Evolutionary conservation across 2,329 filamentous ascomycete genomes (phyloP).

Genomic region (Xylaria sp.): DNA sequence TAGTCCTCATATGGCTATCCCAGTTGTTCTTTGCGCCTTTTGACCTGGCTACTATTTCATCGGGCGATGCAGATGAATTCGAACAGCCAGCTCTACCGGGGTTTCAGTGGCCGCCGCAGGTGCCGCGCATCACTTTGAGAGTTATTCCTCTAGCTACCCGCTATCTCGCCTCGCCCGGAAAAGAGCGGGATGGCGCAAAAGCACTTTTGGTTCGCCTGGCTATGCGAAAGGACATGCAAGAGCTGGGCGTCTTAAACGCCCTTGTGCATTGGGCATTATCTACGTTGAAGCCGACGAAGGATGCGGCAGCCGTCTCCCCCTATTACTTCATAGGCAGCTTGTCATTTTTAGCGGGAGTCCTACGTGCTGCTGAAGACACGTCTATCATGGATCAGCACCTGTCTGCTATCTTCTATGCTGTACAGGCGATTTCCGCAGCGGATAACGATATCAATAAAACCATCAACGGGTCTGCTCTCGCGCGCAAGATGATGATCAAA

Average conservation of each 20-base stretch:
- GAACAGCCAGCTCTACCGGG: constrained; percentile 57
- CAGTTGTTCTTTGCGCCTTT: constrained; percentile 88
- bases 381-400: constrained; percentile 78
- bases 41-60: constrained; percentile 87
- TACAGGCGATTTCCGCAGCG: constrained; percentile 67
- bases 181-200: constrained; percentile 90
- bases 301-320: constrained; percentile 59
- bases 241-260: constrained; percentile 73
- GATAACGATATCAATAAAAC: constrained; percentile 60
- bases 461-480: constrained; percentile 78
- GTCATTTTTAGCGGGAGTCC: constrained; percentile 80
- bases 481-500: constrained; percentile 85
- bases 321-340: constrained; percentile 84
- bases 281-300: constrained; percentile 62
- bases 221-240: constrained; percentile 90
- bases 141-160: constrained; percentile 76
- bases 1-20: constrained; percentile 87
- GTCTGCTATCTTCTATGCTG: constrained; percentile 71
- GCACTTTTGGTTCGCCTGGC: constrained; percentile 81
- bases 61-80: constrained; percentile 61
- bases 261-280: constrained; percentile 78
- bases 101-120: constrained; percentile 65
- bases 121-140: constrained; percentile 77
- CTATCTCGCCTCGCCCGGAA: constrained; percentile 80
- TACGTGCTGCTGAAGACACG: constrained; percentile 75